phyloP scores from a whole-genome alignment of 2,329 filamentous ascomycete species.

The Aspergillus viridinutans region DNA sequence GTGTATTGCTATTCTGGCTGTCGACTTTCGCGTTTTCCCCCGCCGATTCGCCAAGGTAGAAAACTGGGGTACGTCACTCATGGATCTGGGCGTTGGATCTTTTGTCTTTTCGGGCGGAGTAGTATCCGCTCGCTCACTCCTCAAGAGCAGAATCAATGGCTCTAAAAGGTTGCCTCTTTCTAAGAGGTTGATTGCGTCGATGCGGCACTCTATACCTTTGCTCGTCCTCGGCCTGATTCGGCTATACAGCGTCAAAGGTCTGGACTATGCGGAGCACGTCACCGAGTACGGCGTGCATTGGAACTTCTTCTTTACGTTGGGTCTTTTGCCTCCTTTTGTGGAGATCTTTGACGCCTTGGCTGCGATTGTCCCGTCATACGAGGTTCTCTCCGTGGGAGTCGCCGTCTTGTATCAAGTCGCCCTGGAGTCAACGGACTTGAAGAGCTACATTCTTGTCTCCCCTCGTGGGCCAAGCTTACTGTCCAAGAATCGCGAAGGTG shows the following conservation, averaged over 20 bases:
- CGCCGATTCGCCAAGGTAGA: slow-evolving; percentile 95
- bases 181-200: slow-evolving; percentile 60
- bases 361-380: slow-evolving; percentile 68
- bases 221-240: slow-evolving; percentile 74
- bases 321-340: slow-evolving; percentile 80
- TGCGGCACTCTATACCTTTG: slow-evolving; percentile 79
- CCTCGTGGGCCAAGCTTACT: slow-evolving; percentile 69
- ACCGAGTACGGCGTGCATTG: slow-evolving; percentile 97
- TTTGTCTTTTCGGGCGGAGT: slow-evolving; percentile 94
- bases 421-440: slow-evolving; percentile 72
- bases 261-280: slow-evolving; percentile 96
- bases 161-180: slow-evolving; percentile 44
- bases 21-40: slow-evolving; percentile 91
- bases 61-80: slow-evolving; percentile 98
- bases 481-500: slow-evolving; percentile 86
- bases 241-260: slow-evolving; percentile 82
- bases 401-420: slow-evolving; percentile 67
- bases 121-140: slow-evolving; percentile 76
- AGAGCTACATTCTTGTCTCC: slow-evolving; percentile 76
- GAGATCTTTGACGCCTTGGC: slow-evolving; percentile 74
- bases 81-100: slow-evolving; percentile 95
- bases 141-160: slow-evolving; percentile 60
- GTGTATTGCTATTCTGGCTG: slow-evolving; percentile 87
- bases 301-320: slow-evolving; percentile 99
- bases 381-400: slow-evolving; percentile 67